Conservation (phyloP, 208 protist genomes). For the Angomonas ambiguus region DNA sequence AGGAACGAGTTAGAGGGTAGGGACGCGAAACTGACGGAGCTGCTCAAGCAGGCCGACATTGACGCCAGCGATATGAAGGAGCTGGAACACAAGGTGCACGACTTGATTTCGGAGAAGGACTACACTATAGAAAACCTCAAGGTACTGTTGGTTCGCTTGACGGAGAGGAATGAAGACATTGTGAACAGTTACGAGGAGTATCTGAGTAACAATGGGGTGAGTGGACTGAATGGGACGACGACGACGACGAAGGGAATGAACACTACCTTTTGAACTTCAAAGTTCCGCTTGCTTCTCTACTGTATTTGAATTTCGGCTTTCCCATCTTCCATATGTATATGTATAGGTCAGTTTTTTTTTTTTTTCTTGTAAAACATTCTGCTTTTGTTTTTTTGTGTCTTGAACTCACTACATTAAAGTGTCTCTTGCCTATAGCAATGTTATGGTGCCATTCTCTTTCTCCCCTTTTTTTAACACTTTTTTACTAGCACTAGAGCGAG, state of each 20-base stretch:
- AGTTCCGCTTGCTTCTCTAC: background rate
- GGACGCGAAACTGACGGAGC: constrained; percentile 90
- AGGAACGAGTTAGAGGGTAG: constrained; percentile 91
- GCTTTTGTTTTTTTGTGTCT: constrained; percentile 10
- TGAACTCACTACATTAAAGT: too few species aligned
- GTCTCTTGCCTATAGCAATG: too few species aligned
- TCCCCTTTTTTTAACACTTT: constrained; percentile 1
- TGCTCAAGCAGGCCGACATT: constrained; percentile 93
- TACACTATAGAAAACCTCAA: constrained; percentile 93
- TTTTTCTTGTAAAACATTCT: constrained; percentile 2
- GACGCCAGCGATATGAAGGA: constrained; percentile 88
- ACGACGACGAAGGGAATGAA: background rate
- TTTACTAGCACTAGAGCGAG: constrained; percentile 1
- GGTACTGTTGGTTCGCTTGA: constrained; percentile 67
- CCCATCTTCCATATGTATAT: background rate
- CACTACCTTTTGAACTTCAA: background rate
- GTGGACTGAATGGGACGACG: constrained; percentile 21
- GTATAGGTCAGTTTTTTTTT: background rate
- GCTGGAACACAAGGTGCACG: constrained; percentile 93
- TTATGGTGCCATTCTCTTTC: constrained; percentile 8
- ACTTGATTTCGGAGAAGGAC: constrained; percentile 96
- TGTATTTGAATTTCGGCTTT: background rate
- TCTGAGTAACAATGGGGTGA: constrained; percentile 70
- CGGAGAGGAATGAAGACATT: constrained; percentile 60
- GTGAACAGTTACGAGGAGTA: constrained; percentile 79